phyloP scores from a whole-genome alignment of 2,329 filamentous ascomycete species.

The Colletotrichum tropicicola region DNA sequence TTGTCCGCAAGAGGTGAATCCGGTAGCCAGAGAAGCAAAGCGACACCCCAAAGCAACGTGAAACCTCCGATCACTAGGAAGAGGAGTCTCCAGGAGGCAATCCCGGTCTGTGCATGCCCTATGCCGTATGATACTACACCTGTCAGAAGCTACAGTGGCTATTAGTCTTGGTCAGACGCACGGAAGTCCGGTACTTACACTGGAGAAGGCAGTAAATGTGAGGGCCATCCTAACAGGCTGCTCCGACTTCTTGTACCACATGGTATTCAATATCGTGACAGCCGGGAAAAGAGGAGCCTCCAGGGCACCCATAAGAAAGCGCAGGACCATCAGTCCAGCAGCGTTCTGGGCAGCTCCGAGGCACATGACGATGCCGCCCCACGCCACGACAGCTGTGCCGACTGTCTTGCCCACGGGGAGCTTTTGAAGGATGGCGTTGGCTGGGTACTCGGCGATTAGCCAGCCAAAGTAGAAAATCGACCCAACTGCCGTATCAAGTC shows the following conservation, averaged over 20 bases:
- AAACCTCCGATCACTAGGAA: slow-evolving; percentile 45
- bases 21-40: slow-evolving; percentile 33
- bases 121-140: slow-evolving; percentile 45
- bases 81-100: slow-evolving; percentile 42
- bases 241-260: slow-evolving; percentile 53
- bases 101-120: slow-evolving; percentile 39
- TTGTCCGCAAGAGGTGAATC: slow-evolving; percentile 34
- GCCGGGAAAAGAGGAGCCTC: slow-evolving; percentile 67
- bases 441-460: slow-evolving; percentile 54
- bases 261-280: slow-evolving; percentile 65
- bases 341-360: slow-evolving; percentile 63
- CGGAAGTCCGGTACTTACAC: slow-evolving; percentile 15
- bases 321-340: slow-evolving; percentile 61
- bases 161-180: neutral
- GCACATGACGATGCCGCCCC: slow-evolving; percentile 57
- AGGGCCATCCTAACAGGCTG: neutral
- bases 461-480: slow-evolving; percentile 63
- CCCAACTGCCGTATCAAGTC: slow-evolving; percentile 33
- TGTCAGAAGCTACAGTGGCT: slow-evolving; percentile 20
- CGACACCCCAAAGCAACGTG: slow-evolving; percentile 40
- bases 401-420: slow-evolving; percentile 59
- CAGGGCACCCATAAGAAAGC: slow-evolving; percentile 64
- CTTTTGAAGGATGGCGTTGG: slow-evolving; percentile 54
- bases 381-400: slow-evolving; percentile 51
- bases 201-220: slow-evolving; percentile 28